Base-by-base conservation (phyloP, 2,329 filamentous ascomycete species). In the Diaporthe citriasiana region DNA sequence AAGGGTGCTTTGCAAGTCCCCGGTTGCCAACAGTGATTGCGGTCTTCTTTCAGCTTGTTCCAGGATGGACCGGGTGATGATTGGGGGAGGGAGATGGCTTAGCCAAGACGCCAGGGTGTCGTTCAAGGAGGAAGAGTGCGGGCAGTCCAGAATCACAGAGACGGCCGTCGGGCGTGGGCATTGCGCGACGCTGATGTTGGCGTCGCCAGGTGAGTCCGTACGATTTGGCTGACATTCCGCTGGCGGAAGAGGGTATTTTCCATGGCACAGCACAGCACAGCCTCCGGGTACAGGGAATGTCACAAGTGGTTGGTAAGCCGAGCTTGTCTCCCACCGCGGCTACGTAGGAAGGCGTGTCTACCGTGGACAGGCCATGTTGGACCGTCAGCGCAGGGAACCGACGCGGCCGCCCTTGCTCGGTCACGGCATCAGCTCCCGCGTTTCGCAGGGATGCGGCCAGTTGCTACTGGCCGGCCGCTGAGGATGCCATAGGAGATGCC, bases 311-410 rank as follows among this genome's bases (percentile, higher is more conserved):
- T 10, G 25, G 22, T 17, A 22, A 33, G 33, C 7, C 22, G 40
- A 33, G 38, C 25, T 19, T 30, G 15, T 47, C 42, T 35, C 35
- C 35, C 35, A 56, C 66, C 17, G 22, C 33, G 15, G 50, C 25
- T n/a, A 33, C 6, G 17, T 15, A 38, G 45, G 45, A 19, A 38
- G 45, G 51, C 69, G 22, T 40, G 30, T 25, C 8, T 71, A 27
- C n/a, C 42, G 27, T 30, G 55, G 55, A 57, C 55, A 71, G 45
- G 69, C 69, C 55, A 51, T 71, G 40, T 60, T n/a, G 55, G 15
- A 12, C 7, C 30, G 56, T 60, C 56, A 71, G 30, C 55, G 17
- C 30, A 19, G 17, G 35, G n/a, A 51, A n/a, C 42, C 42, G 60
- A 27, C 17, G 69, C 55, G 69, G 69, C 68, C 55, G 69, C 45